Percentiles rank a stretch among this genome's conserved stretches.
Evolutionary conservation across 768 basidiomycete genomes (phyloP).

Genomic region (Lactifluus echinatus): DNA sequence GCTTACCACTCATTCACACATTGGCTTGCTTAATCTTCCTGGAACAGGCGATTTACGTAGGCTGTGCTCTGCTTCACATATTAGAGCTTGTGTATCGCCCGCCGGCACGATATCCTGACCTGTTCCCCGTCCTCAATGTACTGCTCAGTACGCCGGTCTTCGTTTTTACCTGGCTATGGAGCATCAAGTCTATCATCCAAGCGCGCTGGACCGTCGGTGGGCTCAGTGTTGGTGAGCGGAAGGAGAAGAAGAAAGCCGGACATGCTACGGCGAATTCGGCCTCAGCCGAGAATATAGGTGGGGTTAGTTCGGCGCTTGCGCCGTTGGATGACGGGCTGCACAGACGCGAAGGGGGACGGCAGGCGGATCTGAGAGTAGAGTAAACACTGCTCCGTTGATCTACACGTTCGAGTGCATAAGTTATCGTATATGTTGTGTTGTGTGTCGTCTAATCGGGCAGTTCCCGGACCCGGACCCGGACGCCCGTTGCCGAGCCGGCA

Average conservation of each 20-base stretch:
- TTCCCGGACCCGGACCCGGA: no score
- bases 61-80: slow-evolving; percentile 48
- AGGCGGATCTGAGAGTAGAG: background rate
- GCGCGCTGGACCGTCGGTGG: slow-evolving; percentile 74
- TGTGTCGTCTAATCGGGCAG: no score
- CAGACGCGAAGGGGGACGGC: slow-evolving; percentile 7
- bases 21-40: background rate
- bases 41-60: slow-evolving; percentile 44
- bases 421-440: no score
- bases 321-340: background rate
- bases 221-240: slow-evolving; percentile 23
- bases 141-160: slow-evolving; percentile 77
- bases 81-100: slow-evolving; percentile 54
- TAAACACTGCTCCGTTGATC: no score
- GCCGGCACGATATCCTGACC: slow-evolving; percentile 73
- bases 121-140: slow-evolving; percentile 81
- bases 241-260: background rate
- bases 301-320: slow-evolving; percentile 6
- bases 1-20: slow-evolving; percentile 16
- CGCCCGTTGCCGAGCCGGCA: no score
- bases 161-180: slow-evolving; percentile 80
- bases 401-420: no score
- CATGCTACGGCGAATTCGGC: background rate
- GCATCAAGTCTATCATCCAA: slow-evolving; percentile 71
- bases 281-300: background rate